Base-by-base conservation (phyloP, 257 asterid species). In the Voacanga thouarsii region DNA sequence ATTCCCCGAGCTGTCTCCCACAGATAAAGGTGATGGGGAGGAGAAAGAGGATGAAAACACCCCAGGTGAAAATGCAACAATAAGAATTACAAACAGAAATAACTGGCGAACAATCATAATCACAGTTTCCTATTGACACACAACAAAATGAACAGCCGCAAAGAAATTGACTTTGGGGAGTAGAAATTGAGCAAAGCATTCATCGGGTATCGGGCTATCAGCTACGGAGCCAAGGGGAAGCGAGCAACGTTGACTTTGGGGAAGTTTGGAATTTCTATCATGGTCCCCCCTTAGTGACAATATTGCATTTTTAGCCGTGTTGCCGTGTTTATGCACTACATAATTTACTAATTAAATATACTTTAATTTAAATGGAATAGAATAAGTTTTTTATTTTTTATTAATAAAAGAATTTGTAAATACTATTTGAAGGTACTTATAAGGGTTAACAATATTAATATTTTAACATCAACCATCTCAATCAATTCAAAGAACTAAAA, bases 181-280 rank as follows among this genome's bases (percentile, higher is more conserved):
- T n/a, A 51, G 65, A 72, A 41, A 74, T 49, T 19, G 57, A 68
- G 28, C 72, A 26, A 64, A 77, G 53, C n/a, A 64, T 53, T 39
- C 37, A 53, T 11, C 10, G 16, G 16, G 37, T 69, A n/a, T n/a
- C n/a, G n/a, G n/a, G n/a, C n/a, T n/a, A n/a, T 78, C 56, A 37
- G 72, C 33, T 26, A 47, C 24, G 65, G 47, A 67, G 47, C 21
- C 8, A 45, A 55, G 47, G 6, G 26, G 39, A 39, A 41, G 24
- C 37, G 69, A 82, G 64, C 11, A 63, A 44, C 75, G 77, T 85
- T 85, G 86, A 82, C 88, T 82, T 70, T n/a, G n/a, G n/a, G n/a
- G n/a, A n/a, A n/a, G n/a, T n/a, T n/a, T n/a, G n/a, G n/a, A n/a
- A n/a, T n/a, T n/a, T n/a, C n/a, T n/a, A n/a, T n/a, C n/a, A n/a